Percentiles rank a stretch among this genome's conserved stretches.
Evolutionary conservation across 2,329 filamentous ascomycete species (phyloP).

Genomic region (Sordariomycetes sp.): DNA sequence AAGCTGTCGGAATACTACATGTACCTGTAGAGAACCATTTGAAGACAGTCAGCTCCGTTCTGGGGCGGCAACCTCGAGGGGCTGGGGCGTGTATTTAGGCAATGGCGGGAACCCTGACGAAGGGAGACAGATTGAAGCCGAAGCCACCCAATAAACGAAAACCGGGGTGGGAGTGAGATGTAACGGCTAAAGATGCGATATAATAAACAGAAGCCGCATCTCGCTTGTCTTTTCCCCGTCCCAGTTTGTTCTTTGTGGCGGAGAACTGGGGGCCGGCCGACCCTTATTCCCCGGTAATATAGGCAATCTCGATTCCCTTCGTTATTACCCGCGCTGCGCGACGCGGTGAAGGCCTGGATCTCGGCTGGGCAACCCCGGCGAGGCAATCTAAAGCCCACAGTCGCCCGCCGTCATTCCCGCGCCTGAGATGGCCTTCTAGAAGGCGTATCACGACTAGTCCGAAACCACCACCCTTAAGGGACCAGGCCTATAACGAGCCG

Average conservation of each 20-base stretch:
- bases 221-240: not conserved
- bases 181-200: not conserved
- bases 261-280: not conserved
- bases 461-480: not conserved
- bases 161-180: not conserved
- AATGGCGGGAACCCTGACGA: not conserved
- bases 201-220: not conserved
- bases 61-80: not conserved
- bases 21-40: not conserved
- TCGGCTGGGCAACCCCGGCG: not conserved
- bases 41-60: not conserved
- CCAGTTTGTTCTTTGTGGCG: not conserved
- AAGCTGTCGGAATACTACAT: no score
- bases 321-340: not conserved
- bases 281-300: not conserved
- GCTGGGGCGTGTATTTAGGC: not conserved
- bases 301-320: not conserved
- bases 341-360: not conserved
- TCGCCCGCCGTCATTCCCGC: not conserved
- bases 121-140: not conserved
- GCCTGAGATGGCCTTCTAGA: not conserved
- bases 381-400: not conserved
- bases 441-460: not conserved
- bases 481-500: not conserved
- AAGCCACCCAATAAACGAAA: not conserved